phyloP scores from a whole-genome alignment of 495 filamentous ascomycete species.

The Staphylotrichum longicolle region DNA sequence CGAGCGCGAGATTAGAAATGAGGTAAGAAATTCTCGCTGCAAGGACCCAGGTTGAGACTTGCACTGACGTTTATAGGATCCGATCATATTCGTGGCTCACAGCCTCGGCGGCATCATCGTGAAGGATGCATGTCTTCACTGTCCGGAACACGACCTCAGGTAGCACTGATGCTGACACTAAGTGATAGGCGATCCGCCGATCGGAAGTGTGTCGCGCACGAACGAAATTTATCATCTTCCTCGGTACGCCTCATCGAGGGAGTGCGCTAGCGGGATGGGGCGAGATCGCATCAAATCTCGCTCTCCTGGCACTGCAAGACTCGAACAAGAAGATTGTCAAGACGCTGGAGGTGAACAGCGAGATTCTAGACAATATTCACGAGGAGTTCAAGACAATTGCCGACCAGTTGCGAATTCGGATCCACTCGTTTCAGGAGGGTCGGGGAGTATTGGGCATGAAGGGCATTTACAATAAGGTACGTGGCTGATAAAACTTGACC shows the following conservation, averaged over 20 bases:
- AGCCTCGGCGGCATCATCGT: slow-evolving; percentile 45
- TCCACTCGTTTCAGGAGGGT: slow-evolving; percentile 47
- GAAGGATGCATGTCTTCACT: slow-evolving; percentile 35
- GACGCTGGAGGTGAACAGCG: slow-evolving; percentile 36
- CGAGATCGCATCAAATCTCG: slow-evolving; percentile 31
- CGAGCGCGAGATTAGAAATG: slow-evolving; percentile 33
- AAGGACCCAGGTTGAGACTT: neutral
- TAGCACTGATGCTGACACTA: slow-evolving; percentile 12
- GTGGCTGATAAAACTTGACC: neutral
- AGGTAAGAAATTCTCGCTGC: slow-evolving; percentile 21
- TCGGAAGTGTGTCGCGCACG: slow-evolving; percentile 30
- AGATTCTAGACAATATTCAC: slow-evolving; percentile 41
- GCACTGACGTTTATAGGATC: slow-evolving; percentile 22
- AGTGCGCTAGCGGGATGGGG: slow-evolving; percentile 36
- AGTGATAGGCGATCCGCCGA: slow-evolving; percentile 31
- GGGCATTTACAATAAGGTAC: slow-evolving; percentile 38
- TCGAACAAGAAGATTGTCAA: slow-evolving; percentile 31
- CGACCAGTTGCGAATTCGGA: slow-evolving; percentile 27
- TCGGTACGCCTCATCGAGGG: slow-evolving; percentile 45
- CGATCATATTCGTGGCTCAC: slow-evolving; percentile 43
- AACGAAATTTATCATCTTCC: slow-evolving; percentile 41
- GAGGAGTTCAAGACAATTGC: slow-evolving; percentile 34
- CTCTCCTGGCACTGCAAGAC: slow-evolving; percentile 26
- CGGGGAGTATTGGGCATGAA: slow-evolving; percentile 39
- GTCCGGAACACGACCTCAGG: neutral